Conservation (phyloP, 495 filamentous ascomycete genomes). For the Cairneyella variabilis region DNA sequence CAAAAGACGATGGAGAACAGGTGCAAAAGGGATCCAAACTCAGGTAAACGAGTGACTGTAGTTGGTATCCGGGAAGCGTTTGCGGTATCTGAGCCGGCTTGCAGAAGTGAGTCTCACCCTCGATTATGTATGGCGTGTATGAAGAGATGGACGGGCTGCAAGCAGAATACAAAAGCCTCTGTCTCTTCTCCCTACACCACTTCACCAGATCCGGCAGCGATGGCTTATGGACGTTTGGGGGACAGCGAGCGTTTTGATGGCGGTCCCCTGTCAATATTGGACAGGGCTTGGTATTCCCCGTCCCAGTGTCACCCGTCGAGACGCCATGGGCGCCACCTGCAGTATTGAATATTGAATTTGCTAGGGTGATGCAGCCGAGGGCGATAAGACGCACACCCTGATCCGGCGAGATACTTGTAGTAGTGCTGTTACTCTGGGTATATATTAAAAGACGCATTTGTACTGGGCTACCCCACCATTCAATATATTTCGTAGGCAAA, state of each 20-base stretch:
- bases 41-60: slow-evolving; percentile 25
- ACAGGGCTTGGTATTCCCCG: slow-evolving; percentile 5
- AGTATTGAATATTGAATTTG: background rate
- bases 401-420: no score
- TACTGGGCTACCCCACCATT: no score
- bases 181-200: background rate
- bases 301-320: background rate
- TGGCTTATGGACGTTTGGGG: background rate
- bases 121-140: background rate
- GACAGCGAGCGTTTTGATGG: slow-evolving; percentile 6
- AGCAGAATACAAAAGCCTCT: slow-evolving; percentile 1
- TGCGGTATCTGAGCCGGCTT: background rate
- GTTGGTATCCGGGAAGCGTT: slow-evolving; percentile 13
- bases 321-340: background rate
- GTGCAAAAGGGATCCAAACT: slow-evolving; percentile 5
- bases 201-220: background rate
- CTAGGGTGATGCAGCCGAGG: background rate
- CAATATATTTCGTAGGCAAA: no score
- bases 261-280: slow-evolving; percentile 6
- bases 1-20: background rate
- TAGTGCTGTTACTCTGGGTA: no score
- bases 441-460: no score
- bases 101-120: background rate
- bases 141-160: background rate
- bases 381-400: no score